Evolutionary conservation across 169 alveolate species (phyloP).

Genomic region (Eimeria sp.): DNA sequence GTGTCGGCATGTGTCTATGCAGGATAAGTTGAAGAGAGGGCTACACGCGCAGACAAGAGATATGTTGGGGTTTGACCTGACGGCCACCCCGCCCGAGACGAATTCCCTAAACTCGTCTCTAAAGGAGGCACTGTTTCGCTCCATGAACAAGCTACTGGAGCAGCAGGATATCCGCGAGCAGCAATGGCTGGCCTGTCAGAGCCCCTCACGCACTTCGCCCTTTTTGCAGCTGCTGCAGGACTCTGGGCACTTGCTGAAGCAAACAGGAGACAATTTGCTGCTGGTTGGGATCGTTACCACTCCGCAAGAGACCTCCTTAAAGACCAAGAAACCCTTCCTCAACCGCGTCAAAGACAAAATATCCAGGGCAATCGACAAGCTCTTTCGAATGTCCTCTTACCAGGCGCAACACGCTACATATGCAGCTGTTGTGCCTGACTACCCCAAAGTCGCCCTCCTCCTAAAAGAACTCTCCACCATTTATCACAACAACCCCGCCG

Average conservation of each 20-base stretch:
- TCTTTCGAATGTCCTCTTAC: neutral
- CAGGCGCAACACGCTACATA: neutral
- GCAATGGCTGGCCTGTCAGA: neutral
- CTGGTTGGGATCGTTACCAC: neutral
- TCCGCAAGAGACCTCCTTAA: neutral
- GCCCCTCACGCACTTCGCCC: neutral
- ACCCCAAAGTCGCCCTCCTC: conserved; percentile 7
- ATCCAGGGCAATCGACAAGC: neutral
- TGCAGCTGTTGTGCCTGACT: conserved; percentile 6
- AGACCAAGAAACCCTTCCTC: neutral
- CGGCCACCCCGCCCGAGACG: neutral
- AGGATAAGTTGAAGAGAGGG: conserved; percentile 11
- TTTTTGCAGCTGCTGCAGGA: neutral
- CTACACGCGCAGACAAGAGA: neutral
- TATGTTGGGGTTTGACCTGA: neutral
- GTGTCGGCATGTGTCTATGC: neutral
- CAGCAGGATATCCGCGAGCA: conserved; percentile 22
- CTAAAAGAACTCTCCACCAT: neutral
- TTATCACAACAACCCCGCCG: conserved; percentile 1
- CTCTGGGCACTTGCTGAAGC: conserved; percentile 28
- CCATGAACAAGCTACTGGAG: neutral
- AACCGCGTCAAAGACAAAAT: neutral
- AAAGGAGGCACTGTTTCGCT: neutral
- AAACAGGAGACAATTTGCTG: conserved; percentile 42
- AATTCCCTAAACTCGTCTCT: neutral